These are phyloP conservation scores for Raphanus raphanistrum DNA, from an alignment of 345 rosid species.

Conservation along the genomic window DNA sequence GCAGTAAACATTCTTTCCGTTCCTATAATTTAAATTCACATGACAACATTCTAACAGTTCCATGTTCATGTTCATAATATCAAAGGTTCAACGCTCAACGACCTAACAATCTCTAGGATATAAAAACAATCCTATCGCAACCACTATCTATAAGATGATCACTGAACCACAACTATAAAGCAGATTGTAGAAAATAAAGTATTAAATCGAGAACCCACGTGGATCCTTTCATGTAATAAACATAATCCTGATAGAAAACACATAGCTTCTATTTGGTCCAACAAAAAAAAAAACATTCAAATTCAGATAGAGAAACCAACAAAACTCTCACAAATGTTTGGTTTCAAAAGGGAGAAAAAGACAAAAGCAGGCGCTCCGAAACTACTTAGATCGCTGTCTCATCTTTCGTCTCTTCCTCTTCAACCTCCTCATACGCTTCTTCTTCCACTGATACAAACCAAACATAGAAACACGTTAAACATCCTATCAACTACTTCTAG, in stretches of 20 bases:
- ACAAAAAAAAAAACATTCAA: slow-evolving; percentile 19
- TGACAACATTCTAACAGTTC: not conserved
- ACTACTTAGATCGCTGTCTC: slow-evolving; percentile 98
- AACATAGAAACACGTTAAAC: not conserved
- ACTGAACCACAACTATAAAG: not conserved
- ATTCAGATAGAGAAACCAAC: slow-evolving; percentile 18
- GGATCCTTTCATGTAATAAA: slow-evolving; percentile 10
- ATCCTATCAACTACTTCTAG: not conserved
- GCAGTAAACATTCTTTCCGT: not conserved
- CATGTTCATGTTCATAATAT: not conserved
- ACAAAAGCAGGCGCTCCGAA: not conserved
- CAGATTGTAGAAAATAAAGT: not conserved
- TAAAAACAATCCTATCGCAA: not conserved
- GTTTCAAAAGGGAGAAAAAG: not conserved
- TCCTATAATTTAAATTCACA: not conserved
- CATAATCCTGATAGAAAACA: slow-evolving; percentile 8
- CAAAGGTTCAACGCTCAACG: not conserved
- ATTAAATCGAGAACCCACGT: not conserved
- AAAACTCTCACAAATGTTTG: slow-evolving; percentile 28
- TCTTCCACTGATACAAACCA: slow-evolving; percentile 73
- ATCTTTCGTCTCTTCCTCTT: slow-evolving; percentile 99
- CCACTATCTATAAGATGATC: not conserved
- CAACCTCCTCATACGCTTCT: slow-evolving; percentile 99
- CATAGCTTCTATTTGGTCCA: slow-evolving; percentile 18
- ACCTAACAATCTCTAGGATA: not conserved